These are phyloP conservation scores for Thraustotheca clavata DNA, from an alignment of 352 stramenopile genomes.

Conservation along the genomic window DNA sequence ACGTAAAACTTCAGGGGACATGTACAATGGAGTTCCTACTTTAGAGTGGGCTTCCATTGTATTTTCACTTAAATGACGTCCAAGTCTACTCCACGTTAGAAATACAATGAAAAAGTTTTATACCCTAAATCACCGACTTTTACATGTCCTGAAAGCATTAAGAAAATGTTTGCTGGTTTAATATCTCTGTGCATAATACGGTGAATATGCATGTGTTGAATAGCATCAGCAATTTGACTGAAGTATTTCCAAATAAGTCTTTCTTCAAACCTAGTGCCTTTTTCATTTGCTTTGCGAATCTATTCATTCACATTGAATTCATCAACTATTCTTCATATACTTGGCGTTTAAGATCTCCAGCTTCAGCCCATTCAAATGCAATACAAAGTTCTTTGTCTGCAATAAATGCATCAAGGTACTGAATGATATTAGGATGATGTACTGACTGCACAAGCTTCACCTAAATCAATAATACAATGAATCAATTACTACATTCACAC, in stretches of 20 bases:
- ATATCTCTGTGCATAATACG: slow-evolving; percentile 92
- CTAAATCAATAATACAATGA: slow-evolving; percentile 26
- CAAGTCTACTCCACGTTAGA: no score
- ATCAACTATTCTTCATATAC: slow-evolving; percentile 21
- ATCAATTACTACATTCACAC: background rate
- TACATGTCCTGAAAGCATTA: slow-evolving; percentile 83
- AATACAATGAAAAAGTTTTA: no score
- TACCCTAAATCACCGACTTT: slow-evolving; percentile 83
- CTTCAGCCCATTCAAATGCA: slow-evolving; percentile 91
- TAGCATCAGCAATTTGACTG: slow-evolving; percentile 74
- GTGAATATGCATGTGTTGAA: slow-evolving; percentile 81
- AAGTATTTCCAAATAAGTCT: slow-evolving; percentile 93
- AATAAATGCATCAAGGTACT: slow-evolving; percentile 89
- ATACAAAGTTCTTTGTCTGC: slow-evolving; percentile 86
- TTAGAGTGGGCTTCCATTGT: slow-evolving; percentile 83
- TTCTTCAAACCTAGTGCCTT: slow-evolving; percentile 80
- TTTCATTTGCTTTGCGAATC: slow-evolving; percentile 86
- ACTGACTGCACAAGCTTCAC: slow-evolving; percentile 86
- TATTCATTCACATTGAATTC: background rate
- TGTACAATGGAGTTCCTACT: slow-evolving; percentile 92
- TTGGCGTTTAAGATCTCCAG: slow-evolving; percentile 89
- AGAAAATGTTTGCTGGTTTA: slow-evolving; percentile 92
- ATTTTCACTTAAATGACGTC: slow-evolving; percentile 67
- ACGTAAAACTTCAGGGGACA: slow-evolving; percentile 91
- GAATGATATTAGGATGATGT: slow-evolving; percentile 86